These are phyloP conservation scores for Penicillium verhagenii DNA, from an alignment of 495 filamentous ascomycete genomes.

Conservation along the genomic window DNA sequence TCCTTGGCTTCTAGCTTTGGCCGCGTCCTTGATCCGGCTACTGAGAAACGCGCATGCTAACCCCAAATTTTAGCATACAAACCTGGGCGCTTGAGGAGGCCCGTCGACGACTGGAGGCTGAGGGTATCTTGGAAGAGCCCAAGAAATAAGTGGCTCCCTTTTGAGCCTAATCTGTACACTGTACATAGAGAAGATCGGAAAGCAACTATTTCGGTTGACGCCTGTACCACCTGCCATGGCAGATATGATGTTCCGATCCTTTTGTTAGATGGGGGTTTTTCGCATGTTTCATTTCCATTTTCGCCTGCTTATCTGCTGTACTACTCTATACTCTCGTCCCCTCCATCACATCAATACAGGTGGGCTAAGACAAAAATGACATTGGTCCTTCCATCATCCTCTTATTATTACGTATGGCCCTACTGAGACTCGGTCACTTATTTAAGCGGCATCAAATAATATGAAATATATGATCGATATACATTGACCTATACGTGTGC, in stretches of 20 bases:
- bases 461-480: background rate
- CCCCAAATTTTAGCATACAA: slow-evolving; percentile 71
- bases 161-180: slow-evolving; percentile 39
- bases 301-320: slow-evolving; percentile 29
- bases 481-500: no score
- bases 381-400: slow-evolving; percentile 11
- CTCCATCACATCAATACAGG: slow-evolving; percentile 29
- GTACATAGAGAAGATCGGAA: slow-evolving; percentile 50
- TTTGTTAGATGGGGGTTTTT: slow-evolving; percentile 42
- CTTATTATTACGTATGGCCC: background rate
- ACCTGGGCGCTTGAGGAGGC: slow-evolving; percentile 99
- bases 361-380: slow-evolving; percentile 22
- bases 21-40: background rate
- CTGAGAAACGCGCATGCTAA: slow-evolving; percentile 21
- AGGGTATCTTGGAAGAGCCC: slow-evolving; percentile 88
- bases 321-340: slow-evolving; percentile 35
- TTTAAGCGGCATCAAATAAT: no score
- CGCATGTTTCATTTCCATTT: slow-evolving; percentile 34
- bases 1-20: background rate
- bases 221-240: slow-evolving; percentile 32
- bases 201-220: slow-evolving; percentile 33
- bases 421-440: background rate
- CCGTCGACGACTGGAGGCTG: slow-evolving; percentile 83
- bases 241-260: slow-evolving; percentile 37
- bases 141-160: slow-evolving; percentile 33